Conservation (phyloP, 768 basidiomycete species). For the Collybia sp. region DNA sequence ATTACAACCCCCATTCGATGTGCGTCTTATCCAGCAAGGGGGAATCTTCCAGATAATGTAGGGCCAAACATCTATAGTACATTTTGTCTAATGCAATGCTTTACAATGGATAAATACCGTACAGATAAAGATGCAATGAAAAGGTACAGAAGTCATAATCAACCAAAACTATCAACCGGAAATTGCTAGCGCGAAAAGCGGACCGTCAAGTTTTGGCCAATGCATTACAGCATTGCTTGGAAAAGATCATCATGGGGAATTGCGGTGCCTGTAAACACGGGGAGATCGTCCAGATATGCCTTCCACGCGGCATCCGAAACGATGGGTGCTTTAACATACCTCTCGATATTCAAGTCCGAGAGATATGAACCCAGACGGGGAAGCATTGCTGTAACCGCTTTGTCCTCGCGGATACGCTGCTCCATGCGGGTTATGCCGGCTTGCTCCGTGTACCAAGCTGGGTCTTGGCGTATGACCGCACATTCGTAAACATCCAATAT, state of each 20-base stretch:
- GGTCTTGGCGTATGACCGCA: slow-evolving; percentile 45
- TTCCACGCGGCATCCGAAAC: slow-evolving; percentile 49
- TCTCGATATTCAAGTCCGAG: slow-evolving; percentile 38
- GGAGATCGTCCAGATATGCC: slow-evolving; percentile 31
- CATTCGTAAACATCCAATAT: slow-evolving; percentile 56
- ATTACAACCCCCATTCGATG: too few relatives aligned
- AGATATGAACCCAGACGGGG: slow-evolving; percentile 37
- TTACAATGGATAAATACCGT: too few relatives aligned
- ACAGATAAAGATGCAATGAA: too few relatives aligned
- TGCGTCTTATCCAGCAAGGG: too few relatives aligned
- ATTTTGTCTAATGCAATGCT: too few relatives aligned
- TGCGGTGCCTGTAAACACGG: slow-evolving; percentile 39
- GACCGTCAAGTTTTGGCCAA: not conserved
- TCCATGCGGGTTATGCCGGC: slow-evolving; percentile 40
- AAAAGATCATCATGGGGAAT: slow-evolving; percentile 28
- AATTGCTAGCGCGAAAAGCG: too few relatives aligned
- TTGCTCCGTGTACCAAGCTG: slow-evolving; percentile 57
- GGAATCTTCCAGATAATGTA: too few relatives aligned
- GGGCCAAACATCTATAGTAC: too few relatives aligned
- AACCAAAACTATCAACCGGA: too few relatives aligned
- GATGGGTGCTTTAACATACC: slow-evolving; percentile 50
- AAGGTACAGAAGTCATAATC: too few relatives aligned
- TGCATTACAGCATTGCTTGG: slow-evolving; percentile 38
- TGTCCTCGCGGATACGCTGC: slow-evolving; percentile 44
- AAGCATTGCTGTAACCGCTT: slow-evolving; percentile 37